Percentiles rank a stretch among this genome's conserved stretches.
These are phyloP conservation scores for Claviceps cyperi DNA, from an alignment of 2,329 filamentous ascomycete genomes.

Conservation along the genomic window DNA sequence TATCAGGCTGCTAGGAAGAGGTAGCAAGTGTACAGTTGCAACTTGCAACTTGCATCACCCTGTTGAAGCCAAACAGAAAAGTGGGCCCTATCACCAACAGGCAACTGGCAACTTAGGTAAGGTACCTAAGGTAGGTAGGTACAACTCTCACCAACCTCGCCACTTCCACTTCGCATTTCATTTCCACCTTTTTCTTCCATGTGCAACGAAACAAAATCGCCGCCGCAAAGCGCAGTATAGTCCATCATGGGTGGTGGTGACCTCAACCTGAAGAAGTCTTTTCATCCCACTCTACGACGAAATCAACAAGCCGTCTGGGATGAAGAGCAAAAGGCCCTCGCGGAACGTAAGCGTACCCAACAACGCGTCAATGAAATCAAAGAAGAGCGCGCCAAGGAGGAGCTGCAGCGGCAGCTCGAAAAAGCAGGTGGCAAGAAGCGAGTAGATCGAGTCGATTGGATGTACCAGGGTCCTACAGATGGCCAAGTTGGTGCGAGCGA, in stretches of 20 bases:
- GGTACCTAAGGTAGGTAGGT: no score
- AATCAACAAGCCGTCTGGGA: slow-evolving; percentile 88
- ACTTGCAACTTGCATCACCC: neutral
- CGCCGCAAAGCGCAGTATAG: neutral
- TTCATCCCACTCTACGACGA: slow-evolving; percentile 79
- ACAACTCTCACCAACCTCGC: neutral
- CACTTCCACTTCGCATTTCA: neutral
- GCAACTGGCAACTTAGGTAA: neutral
- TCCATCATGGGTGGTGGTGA: slow-evolving; percentile 79
- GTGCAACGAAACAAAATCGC: neutral
- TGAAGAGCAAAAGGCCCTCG: slow-evolving; percentile 80
- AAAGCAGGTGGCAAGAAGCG: slow-evolving; percentile 71
- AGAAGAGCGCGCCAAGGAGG: slow-evolving; percentile 84
- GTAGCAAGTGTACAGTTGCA: neutral
- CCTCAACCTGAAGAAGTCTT: slow-evolving; percentile 89
- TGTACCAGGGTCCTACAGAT: slow-evolving; percentile 80
- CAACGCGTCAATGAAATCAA: slow-evolving; percentile 85
- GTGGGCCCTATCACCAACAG: neutral
- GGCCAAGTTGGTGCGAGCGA: slow-evolving; percentile 66
- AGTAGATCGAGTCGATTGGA: slow-evolving; percentile 84
- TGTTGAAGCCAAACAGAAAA: neutral
- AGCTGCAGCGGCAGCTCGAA: slow-evolving; percentile 81
- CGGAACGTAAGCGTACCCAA: slow-evolving; percentile 87
- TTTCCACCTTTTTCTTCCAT: neutral
- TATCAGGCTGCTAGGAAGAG: no score